A percentile compares a stretch with the other conserved stretches of the same genome.
phyloP scores from a whole-genome alignment of 345 rosid species.

The Gossypium thurberi region DNA sequence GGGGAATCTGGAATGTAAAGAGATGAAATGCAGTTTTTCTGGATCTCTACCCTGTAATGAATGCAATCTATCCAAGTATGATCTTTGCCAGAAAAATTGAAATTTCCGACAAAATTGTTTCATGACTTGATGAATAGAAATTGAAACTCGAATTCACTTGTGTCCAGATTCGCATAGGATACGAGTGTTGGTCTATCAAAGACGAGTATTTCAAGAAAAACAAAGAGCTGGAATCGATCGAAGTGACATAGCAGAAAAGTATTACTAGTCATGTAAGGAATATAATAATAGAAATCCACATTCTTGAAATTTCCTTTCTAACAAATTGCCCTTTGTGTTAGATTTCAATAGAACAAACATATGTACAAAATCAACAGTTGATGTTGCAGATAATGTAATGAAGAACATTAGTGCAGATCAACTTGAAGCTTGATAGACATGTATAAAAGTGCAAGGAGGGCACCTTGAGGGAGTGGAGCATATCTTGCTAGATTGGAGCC shows the following conservation, averaged over 20 bases:
- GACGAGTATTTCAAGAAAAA: not conserved
- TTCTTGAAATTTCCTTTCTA: conserved; percentile 8
- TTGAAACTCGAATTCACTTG: not conserved
- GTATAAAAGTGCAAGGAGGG: conserved; percentile 66
- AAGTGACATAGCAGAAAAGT: not conserved
- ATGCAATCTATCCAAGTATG: not conserved
- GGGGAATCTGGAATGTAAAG: no score
- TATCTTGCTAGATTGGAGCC: conserved; percentile 66
- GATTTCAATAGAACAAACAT: conserved; percentile 2
- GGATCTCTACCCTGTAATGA: no score
- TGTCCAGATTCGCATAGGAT: not conserved
- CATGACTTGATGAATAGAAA: not conserved
- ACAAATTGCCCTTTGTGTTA: not conserved
- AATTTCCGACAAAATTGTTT: no score
- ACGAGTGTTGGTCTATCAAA: not conserved
- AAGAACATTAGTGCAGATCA: conserved; percentile 28
- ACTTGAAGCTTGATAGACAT: conserved; percentile 83
- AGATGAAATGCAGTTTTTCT: no score
- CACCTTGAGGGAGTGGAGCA: conserved; percentile 86
- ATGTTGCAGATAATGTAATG: not conserved
- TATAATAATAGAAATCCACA: not conserved
- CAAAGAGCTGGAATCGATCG: not conserved
- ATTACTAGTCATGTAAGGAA: not conserved
- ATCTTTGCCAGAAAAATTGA: not conserved
- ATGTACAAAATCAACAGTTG: not conserved